A percentile compares a stretch with the other conserved stretches of the same genome.
Conservation (phyloP, 176 grass and related monocot species). For the Luzula sylvatica region DNA sequence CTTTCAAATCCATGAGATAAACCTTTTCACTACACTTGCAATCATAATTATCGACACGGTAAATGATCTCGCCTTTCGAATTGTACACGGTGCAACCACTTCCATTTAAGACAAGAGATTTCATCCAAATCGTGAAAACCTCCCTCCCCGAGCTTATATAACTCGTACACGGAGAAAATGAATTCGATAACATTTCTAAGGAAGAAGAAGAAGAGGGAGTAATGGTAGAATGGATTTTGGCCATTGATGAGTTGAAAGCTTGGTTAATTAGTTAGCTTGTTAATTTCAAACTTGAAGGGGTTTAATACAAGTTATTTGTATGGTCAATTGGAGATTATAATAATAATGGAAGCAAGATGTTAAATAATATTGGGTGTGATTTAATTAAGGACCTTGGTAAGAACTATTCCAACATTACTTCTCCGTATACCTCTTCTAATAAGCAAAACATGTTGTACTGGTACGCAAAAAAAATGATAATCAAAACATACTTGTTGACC, state of each 20-base stretch:
- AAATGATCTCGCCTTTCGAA: constrained; percentile 42
- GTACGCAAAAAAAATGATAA: no score
- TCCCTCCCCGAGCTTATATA: constrained; percentile 36
- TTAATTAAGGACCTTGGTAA: no score
- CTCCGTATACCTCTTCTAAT: no score
- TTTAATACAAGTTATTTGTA: neutral
- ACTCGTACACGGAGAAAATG: neutral
- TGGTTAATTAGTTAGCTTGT: neutral
- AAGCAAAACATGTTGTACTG: no score
- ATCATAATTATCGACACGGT: constrained; percentile 78
- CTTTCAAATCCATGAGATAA: constrained; percentile 57
- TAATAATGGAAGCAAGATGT: neutral
- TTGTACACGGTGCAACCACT: constrained; percentile 64
- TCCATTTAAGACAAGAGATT: constrained; percentile 65
- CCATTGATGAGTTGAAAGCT: constrained; percentile 12
- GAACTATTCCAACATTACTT: no score
- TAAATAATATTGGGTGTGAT: neutral
- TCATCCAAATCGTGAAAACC: constrained; percentile 80
- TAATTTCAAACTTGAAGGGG: no score
- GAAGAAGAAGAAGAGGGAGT: constrained; percentile 15
- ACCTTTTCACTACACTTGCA: constrained; percentile 39
- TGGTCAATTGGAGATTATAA: neutral
- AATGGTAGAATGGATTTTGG: constrained; percentile 24
- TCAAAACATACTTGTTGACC: no score
- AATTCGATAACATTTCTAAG: neutral